Percentiles rank a stretch among this genome's conserved stretches.
Evolutionary conservation across 78 protist species (phyloP).

Genomic region (Dictyostelium brefeldianum): DNA sequence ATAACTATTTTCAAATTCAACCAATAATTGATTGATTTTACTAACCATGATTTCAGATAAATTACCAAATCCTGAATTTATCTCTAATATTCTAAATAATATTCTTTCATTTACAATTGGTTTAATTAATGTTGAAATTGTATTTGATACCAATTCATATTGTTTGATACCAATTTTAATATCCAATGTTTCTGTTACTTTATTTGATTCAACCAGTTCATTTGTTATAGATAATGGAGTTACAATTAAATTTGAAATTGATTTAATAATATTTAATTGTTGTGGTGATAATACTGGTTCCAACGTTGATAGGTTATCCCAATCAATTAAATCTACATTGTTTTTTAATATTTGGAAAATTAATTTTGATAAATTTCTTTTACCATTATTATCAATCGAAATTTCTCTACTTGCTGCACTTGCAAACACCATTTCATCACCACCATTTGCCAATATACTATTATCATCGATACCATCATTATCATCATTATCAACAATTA

Average conservation of each 20-base stretch:
- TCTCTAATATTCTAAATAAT: slow-evolving; percentile 27
- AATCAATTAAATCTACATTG: background rate
- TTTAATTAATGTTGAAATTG: background rate
- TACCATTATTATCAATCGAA: background rate
- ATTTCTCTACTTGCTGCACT: background rate
- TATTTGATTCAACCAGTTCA: background rate
- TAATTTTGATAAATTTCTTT: background rate
- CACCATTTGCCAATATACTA: background rate
- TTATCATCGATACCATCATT: background rate
- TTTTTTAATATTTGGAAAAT: background rate
- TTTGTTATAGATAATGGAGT: background rate
- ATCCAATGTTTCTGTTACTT: background rate
- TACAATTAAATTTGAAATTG: background rate
- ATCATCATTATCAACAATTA: background rate
- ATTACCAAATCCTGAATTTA: slow-evolving; percentile 30
- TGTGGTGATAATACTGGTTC: background rate
- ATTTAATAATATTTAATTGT: background rate
- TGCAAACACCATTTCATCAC: background rate
- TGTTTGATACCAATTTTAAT: background rate
- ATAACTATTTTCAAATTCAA: background rate
- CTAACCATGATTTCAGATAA: background rate
- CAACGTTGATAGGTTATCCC: background rate
- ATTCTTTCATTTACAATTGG: background rate
- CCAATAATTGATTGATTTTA: background rate
- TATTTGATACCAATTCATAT: background rate